A percentile compares a stretch with the other conserved stretches of the same genome.
These are phyloP conservation scores for Geotrichum klebahnii DNA, from an alignment of 1,139 yeast genomes.

Conservation along the genomic window DNA sequence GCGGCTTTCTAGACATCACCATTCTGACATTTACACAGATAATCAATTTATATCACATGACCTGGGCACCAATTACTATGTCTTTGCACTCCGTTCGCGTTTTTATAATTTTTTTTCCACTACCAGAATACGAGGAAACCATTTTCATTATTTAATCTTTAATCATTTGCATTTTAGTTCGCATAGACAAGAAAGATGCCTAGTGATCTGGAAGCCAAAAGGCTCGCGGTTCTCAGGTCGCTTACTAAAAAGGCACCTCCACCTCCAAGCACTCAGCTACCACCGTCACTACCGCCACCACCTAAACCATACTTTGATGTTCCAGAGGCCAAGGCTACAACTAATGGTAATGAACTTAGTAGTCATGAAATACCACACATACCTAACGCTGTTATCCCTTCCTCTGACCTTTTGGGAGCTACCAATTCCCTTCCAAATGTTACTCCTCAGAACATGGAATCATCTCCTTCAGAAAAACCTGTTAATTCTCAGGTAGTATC, in stretches of 20 bases:
- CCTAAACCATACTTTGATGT: background rate
- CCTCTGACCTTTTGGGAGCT: no score
- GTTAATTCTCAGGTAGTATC: no score
- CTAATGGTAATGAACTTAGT: background rate
- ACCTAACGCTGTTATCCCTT: no score
- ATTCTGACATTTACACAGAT: slow-evolving; percentile 1
- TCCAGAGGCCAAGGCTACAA: background rate
- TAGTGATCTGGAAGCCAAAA: slow-evolving; percentile 18
- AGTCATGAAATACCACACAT: no score
- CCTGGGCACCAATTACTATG: background rate
- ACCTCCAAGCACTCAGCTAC: background rate
- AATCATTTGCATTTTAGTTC: background rate
- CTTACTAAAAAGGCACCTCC: slow-evolving; percentile 5
- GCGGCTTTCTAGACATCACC: slow-evolving; percentile 2
- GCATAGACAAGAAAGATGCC: background rate
- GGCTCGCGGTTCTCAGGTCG: slow-evolving; percentile 18
- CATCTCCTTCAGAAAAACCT: no score
- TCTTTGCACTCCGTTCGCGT: background rate
- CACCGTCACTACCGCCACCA: background rate
- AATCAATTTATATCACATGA: background rate
- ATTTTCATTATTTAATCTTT: background rate
- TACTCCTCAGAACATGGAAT: no score
- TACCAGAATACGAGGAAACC: background rate
- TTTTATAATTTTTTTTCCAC: background rate
- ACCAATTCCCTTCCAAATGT: no score